These are phyloP conservation scores for Sphagnum magellanicum DNA, from an alignment of 228 moss, liverwort and hornwort species.

Conservation along the genomic window DNA sequence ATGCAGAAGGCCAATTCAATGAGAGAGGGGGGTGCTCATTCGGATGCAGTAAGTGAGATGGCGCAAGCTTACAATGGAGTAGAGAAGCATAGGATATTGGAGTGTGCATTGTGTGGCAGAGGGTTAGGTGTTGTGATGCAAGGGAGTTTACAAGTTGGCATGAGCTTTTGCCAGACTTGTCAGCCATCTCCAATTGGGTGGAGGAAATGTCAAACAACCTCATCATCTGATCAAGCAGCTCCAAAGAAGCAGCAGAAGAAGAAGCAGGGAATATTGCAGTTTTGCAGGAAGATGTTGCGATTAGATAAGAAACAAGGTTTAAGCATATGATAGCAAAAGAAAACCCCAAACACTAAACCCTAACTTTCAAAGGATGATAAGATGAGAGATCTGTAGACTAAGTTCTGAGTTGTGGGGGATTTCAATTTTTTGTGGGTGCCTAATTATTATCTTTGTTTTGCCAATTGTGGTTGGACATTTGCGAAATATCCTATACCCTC, in stretches of 20 bases:
- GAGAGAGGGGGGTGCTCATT: slow-evolving; percentile 49
- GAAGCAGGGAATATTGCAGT: slow-evolving; percentile 18
- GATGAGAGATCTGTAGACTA: no score
- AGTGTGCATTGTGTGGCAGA: slow-evolving; percentile 37
- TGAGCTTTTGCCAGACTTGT: slow-evolving; percentile 37
- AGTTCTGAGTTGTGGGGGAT: no score
- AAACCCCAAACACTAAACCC: no score
- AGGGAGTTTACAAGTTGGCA: slow-evolving; percentile 31
- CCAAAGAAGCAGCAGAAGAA: slow-evolving; percentile 20
- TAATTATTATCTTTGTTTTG: no score
- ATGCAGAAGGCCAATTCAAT: slow-evolving; percentile 41
- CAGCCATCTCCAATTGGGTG: slow-evolving; percentile 26
- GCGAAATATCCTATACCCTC: no score
- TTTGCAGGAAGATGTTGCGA: slow-evolving; percentile 31
- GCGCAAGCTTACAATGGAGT: slow-evolving; percentile 34
- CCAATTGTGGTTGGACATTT: no score
- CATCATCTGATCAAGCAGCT: slow-evolving; percentile 2
- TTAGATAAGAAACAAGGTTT: slow-evolving; percentile 21
- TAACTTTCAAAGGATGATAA: no score
- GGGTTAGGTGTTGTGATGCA: slow-evolving; percentile 35
- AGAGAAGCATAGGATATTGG: slow-evolving; percentile 12
- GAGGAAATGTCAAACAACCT: slow-evolving; percentile 4
- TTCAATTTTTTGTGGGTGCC: no score
- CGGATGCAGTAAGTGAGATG: slow-evolving; percentile 37
- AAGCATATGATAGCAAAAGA: no score